Evolutionary conservation across 208 protist species (phyloP), one percentile per base, ranked within the genome.

Genomic region (Novymonas esmeraldas): DNA sequence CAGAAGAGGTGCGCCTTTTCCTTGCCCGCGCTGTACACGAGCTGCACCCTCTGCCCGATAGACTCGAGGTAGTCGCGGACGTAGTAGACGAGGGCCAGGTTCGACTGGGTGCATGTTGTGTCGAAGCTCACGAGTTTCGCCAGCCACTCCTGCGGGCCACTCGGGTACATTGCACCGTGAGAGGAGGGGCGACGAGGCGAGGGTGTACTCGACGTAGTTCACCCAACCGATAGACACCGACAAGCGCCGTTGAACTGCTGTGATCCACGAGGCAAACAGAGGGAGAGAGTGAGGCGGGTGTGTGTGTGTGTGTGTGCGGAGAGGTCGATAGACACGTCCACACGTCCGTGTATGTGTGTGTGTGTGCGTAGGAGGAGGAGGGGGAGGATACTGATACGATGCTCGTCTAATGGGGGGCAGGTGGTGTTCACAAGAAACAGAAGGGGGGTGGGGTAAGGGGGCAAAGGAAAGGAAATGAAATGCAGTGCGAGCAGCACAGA

Each of bases 81-180:
- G 75, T 76, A 87, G 44, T 86, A 29, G 33, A 86, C 70, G 18
- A 83, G 59, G 6, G 66, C 51, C 34, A 86, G 52, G 63, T 86
- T 89, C 4, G 79, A 78, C 44, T 89, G 82, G 45, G 69, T 69
- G 62, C 82, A 89, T 22, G 80, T 82, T 0, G 82, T 85, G 67
- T 92, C 81, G 55, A 81, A 86, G 55, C 76, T 62, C 14, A 91
- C 57, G 24, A 85, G 83, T 71, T 87, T 82, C 24, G 49, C 77
- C 55, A 87, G 58, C 55, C 65, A 71, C 22, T 39, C 14, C 18
- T 57, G 77, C 62, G 82, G 46, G 20, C 36, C 36, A 11, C 14
- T 50, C n/a, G 56, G 65, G 46, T 64, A 63, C 28, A 34, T 48
- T 18, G 6, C 26, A 6, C 28, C 10, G 29, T 6, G 14, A n/a